Evolutionary conservation across 1,139 yeast species (phyloP), one percentile per base, ranked within the genome.

Genomic region (Saccharomycopsis crataegensis): DNA sequence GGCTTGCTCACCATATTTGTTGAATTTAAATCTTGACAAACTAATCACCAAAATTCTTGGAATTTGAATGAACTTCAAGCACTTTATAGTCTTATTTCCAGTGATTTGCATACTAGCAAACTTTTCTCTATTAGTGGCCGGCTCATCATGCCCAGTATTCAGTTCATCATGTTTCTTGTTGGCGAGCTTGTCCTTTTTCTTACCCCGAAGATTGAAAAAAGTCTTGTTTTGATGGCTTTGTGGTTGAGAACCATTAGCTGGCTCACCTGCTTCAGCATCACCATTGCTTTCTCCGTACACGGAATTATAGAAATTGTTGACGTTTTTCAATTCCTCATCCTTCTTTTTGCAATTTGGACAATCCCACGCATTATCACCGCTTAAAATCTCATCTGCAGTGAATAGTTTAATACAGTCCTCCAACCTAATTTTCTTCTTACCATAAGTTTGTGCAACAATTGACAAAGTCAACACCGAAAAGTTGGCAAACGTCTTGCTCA

Each of bases 341-440:
- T 52, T 65, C 47, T 72, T 70, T 46, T 76, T 72, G 69, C 94
- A 86, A 53, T 76, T 75, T 1, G 93, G 88, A 68, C 94, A 86
- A 58, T 79, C 75, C 94, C 94, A 86, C 8, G 87, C 85, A 66
- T 86, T 83, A 36, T 84, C 90, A 16, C 86, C 89, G 9, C 79
- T 76, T 52, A 86, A 67, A 0, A 82, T 67, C 65, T 86, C 94
- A 57, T 85, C 87, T 57, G 78, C 78, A 0, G 86, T 82, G 64
- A 81, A 85, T 64, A 82, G 76, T 47, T 77, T 73, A 54, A 86
- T 75, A 62, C 94, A 86, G 58, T 82, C 85, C 44, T 80, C 78
- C 50, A 82, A 65, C 51, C 77, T 73, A 17, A 75, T 73, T 6
- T 71, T 67, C 49, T 68, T 65, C 47, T 68, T 70, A 32, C 64